Base-by-base conservation (phyloP, 495 filamentous ascomycete genomes). In the Aspergillus carlsbadensis region DNA sequence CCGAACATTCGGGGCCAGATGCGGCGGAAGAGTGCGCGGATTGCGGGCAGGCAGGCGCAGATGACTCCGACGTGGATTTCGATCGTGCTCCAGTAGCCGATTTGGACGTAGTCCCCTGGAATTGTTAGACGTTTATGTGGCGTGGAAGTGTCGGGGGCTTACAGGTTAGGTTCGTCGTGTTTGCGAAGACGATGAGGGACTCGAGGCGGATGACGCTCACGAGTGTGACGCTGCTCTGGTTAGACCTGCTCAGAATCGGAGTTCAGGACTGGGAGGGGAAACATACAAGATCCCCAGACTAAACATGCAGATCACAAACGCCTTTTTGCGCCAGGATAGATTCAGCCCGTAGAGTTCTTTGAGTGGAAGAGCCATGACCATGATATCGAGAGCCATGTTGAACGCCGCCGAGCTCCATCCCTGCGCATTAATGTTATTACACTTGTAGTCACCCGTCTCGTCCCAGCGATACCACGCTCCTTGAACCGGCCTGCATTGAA, bases 381-480 rank as follows among this genome's bases (percentile, higher is more conserved):
- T 40, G n/a, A 52, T 2, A 39, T 52, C 51, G 18, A 54, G 21
- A 6, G 22, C 34, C 33, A 52, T 52, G 36, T 52, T 52, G 11
- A 52, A 10, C 45, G 54, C 64, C 0, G 77, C 69, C 18, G 72
- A 61, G 14, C 69, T 59, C 67, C 70, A 76, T 2, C 65, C 75
- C n/a, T 76, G 61, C 5, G 64, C 66, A 39, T 77, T 77, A 41
- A 75, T 66, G 48, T 75, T 69, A 31, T 79, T 66, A 64, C 73
- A 75, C 45, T 66, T 59, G 40, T 69, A 71, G 21, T 68, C 15
- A 10, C 68, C 65, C 45, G 70, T 60, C 10, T 62, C 67, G 50
- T 75, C 71, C 75, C 75, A 78, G 22, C 59, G 57, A 2, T 59
- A 64, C 77, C 77, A 79, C 42, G 70, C 74, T 34, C 70, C 70